Evolutionary conservation across 345 rosid species (phyloP), one percentile per base, ranked within the genome.

Genomic region (Arabis alpina): DNA sequence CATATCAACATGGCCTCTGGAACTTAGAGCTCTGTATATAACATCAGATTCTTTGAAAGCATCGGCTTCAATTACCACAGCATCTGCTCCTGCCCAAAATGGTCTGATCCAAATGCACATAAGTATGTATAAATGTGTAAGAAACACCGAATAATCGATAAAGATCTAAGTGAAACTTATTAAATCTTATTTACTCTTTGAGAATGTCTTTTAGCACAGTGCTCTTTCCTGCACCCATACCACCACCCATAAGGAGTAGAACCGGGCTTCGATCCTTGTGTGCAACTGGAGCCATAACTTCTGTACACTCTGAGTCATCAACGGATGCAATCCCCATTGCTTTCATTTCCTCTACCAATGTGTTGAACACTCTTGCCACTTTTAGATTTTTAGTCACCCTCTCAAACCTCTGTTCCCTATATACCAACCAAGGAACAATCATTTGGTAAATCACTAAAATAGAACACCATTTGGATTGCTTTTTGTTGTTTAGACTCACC

Each of bases 221-320:
- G 86, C 97, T 93, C 83, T 93, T 93, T 39, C 98, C 98, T 40
- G 98, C 98, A 64, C 98, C 98, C 98, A 93, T 93, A 10, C 98
- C 98, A 27, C 98, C 98, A 6, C 97, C 98, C 97, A 93, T 86
- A 55, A 93, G 81, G n/a, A 91, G 91, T 52, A 91, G 86, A 56
- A 91, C 96, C 0, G 96, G 98, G 73, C 98, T 93, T 61, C 98
- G 76, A 56, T 93, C 87, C 19, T 89, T 64, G 59, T 83, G 94
- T 56, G 91, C 97, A 74, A 93, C 85, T 1, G 98, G 98, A 65
- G 84, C 94, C 98, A 93, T 88, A 28, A 93, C 90, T 68, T 93
- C 93, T 8, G 94, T 87, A 76, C 91, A 85, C 23, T 63, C 77
- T 8, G 92, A 77, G 65, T 84, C 94, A 56, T 84, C 95, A 15